phyloP scores from a whole-genome alignment of 2,329 filamentous ascomycete species.

The Leptographium procerum region DNA sequence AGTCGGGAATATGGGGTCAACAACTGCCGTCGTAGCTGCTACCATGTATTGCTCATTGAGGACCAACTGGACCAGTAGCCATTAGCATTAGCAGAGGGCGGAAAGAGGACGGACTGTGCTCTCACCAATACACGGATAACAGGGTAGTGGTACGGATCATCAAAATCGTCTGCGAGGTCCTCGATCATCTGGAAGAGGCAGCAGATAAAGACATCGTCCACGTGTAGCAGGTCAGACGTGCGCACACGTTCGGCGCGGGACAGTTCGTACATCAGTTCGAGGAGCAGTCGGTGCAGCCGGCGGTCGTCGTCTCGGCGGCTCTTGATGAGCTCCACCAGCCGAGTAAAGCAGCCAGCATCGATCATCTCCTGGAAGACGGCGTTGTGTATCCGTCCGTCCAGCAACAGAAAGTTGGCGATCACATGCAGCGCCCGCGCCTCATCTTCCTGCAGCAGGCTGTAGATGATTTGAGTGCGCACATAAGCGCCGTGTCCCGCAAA shows the following conservation, averaged over 20 bases:
- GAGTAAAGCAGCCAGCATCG: constrained; percentile 68
- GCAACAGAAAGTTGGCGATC: constrained; percentile 72
- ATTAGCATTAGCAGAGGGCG: background rate
- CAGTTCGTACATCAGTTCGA: constrained; percentile 94
- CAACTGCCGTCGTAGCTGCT: constrained; percentile 42
- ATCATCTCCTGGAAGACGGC: constrained; percentile 78
- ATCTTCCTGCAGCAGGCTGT: constrained; percentile 84
- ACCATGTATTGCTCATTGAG: constrained; percentile 99
- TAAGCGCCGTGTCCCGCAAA: constrained; percentile 71
- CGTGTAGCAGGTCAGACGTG: constrained; percentile 62
- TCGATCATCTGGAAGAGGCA: constrained; percentile 84
- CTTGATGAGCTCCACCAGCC: constrained; percentile 72
- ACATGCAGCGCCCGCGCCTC: constrained; percentile 69
- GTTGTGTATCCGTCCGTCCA: constrained; percentile 74
- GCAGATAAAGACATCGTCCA: constrained; percentile 69
- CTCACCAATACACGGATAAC: constrained; percentile 84
- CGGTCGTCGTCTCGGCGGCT: constrained; percentile 52
- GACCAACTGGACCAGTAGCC: constrained; percentile 51
- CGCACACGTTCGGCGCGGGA: constrained; percentile 77
- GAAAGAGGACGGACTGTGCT: background rate
- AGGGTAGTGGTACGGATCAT: constrained; percentile 92
- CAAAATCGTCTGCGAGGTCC: constrained; percentile 70
- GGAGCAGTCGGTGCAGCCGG: constrained; percentile 64
- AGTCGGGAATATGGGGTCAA: constrained; percentile 26
- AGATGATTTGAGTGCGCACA: constrained; percentile 83